Evolutionary conservation across 805 yeast species (phyloP), one percentile per base, ranked within the genome.

Genomic region (Ogataea corticis): DNA sequence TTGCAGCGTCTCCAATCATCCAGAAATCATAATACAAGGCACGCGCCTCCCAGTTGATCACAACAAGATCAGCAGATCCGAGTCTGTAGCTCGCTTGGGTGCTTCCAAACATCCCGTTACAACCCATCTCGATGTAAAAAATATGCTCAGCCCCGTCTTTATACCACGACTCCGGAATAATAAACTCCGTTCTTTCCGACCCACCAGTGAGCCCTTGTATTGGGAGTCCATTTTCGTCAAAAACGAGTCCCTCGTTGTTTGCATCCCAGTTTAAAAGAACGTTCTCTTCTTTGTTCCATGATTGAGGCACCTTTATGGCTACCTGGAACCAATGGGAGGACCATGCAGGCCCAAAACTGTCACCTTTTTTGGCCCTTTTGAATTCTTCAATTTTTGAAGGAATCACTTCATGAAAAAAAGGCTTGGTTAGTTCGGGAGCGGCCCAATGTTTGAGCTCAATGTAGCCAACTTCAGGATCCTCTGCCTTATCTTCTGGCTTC

Each of bases 281-380:
- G 46, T 72, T 74, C 31, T 78, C 80, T 13, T 73, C 71, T 17
- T 71, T 61, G 9, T 68, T 54, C 87, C 87, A 83, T 2, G 72
- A 62, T 13, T 70, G 54, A 0, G 96, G 96, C 4, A 92, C 70
- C n/a, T 71, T 69, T 46, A 87, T 66, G 12, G 73, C 67, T 16
- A 92, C 68, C 54, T 80, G 77, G 67, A 94, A 89, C 99, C 99
- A 92, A 52, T 89, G 95, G 1, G 98, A 86, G 47, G 92, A 84
- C 99, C 99, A 92, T 12, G 95, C 85, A 3, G 99, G 99, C 0
- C 98, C 97, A 63, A 87, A 89, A 7, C 73, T 68, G 54, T 87
- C 83, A 17, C 94, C 95, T 52, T 81, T 82, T 12, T 66, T 63
- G n/a, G 87, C 84, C 18, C 71, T 68, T 53, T 73, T 68, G 73